Evolutionary conservation across 2,329 filamentous ascomycete species (phyloP), one percentile per base, ranked within the genome.

Genomic region (Fusarium fujikuroi): DNA sequence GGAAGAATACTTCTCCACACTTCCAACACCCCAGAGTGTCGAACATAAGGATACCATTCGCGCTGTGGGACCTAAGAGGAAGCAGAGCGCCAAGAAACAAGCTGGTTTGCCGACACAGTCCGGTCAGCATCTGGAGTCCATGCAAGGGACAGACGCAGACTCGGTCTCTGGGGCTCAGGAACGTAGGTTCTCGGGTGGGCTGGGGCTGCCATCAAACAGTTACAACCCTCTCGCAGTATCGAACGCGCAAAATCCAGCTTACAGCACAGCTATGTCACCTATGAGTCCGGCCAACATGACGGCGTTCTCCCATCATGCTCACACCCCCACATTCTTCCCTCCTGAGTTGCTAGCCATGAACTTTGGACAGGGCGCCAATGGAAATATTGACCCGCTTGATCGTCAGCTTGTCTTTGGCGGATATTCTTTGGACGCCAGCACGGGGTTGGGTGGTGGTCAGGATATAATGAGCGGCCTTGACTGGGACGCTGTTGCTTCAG

Each of bases 1-100:
- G 0, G 95, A 97, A 78, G 95, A 98, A 75, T 98, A 97, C 83
- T 95, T 98, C 79, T 93, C 93, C 10, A 93, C 91, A 54, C 85
- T 97, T 42, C 92, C 92, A 32, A 88, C 90, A 72, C 83, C 89
- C 80, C 84, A 84, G 79, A 78, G 84, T 79, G 81, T 83, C 56
- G 85, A 90, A 19, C 77, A 75, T 25, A 77, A 72, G n/a, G 78
- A 79, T 36, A 64, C 52, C 40, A 36, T 73, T 37, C 76, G 79
- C 40, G 72, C 66, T 9, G 62, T 69, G 19, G 63, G 73, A 4
- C 46, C 69, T 18, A 85, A 84, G 74, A 80, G 83, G 47, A 84
- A 84, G 73, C 73, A 77, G 6, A 63, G 75, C 69, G 81, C 77
- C 76, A 87, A 82, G 79, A 83, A 79, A 66, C 79, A 70, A 34